Evolutionary conservation across 257 asterid genomes (phyloP).

Genomic region (Fraxinus americana): DNA sequence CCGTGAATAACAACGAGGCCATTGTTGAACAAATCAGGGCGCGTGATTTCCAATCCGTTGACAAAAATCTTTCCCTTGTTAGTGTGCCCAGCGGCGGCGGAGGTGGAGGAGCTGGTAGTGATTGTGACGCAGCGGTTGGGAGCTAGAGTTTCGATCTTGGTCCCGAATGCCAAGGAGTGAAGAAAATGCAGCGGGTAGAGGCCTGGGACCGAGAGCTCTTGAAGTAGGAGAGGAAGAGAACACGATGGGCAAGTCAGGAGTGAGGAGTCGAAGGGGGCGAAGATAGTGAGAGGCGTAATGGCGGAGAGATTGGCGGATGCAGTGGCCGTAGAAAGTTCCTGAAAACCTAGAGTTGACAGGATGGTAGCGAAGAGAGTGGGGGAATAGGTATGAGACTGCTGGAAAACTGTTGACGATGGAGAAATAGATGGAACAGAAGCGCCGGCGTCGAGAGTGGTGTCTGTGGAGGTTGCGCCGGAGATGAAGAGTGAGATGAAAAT

Average conservation of each 20-base stretch:
- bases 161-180: conserved; percentile 67
- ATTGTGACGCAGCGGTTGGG: conserved; percentile 71
- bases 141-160: conserved; percentile 75
- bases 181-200: conserved; percentile 64
- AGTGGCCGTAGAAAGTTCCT: conserved; percentile 67
- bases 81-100: conserved; percentile 17
- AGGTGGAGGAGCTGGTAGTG: conserved; percentile 36
- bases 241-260: conserved; percentile 78
- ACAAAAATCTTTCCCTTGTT: conserved; percentile 48
- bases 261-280: conserved; percentile 81
- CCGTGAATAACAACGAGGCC: conserved; percentile 69
- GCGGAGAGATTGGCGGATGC: conserved; percentile 59
- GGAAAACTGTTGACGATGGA: conserved; percentile 41
- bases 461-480: conserved; percentile 39
- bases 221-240: conserved; percentile 61
- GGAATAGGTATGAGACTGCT: conserved; percentile 36
- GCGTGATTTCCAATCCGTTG: conserved; percentile 63
- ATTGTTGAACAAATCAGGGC: conserved; percentile 67
- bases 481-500: conserved; percentile 43
- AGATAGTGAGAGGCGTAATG: conserved; percentile 71
- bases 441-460: conserved; percentile 8
- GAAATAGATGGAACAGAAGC: conserved; percentile 37
- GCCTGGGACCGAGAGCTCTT: conserved; percentile 84
- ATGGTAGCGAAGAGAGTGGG: conserved; percentile 60
- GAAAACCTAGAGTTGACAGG: conserved; percentile 77